Evolutionary conservation across 2,329 filamentous ascomycete species (phyloP), one percentile per base, ranked within the genome.

Genomic region (Drechslerella coelobrocha): DNA sequence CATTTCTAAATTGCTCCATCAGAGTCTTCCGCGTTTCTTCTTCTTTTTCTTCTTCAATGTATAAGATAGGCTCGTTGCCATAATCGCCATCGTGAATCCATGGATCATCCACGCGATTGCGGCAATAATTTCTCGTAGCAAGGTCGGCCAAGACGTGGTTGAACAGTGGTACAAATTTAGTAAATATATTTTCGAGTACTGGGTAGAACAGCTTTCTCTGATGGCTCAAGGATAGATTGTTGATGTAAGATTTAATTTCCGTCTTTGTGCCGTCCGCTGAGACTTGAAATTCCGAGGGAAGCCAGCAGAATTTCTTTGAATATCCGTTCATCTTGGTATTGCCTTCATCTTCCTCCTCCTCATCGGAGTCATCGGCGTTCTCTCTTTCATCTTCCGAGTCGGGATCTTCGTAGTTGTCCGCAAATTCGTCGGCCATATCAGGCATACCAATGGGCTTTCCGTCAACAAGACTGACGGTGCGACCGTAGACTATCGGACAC

Each of bases 401-500:
- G 6, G 26, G 8, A 7, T 27, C 17, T 0, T 83, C 84, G 73
- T 84, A 86, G 0, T 84, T 75, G 0, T 89, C 76, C 0, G 87
- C 43, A n/a, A 14, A 39, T 26, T 48, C 43, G 9, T 34, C 41
- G 14, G 55, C 10, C 8, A 14, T 19, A 14, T 17, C 10, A 41
- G 31, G 19, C 19, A 10, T 17, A 3, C 9, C 23, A 21, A 56
- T 56, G 19, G 17, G 21, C 45, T 29, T 19, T 27, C 37, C 50
- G 14, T 53, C 14, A 12, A 12, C 48, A 6, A 43, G 21, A 9
- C 10, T 45, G 2, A 50, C 21, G 2, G 45, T 12, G n/a, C 45
- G 29, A 0, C 83, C 84, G 73, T 84, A 86, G 0, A 84, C 75
- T 0, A 89, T 76, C 0, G 87, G 85, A 72, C 82, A 89, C 7